phyloP scores from a whole-genome alignment of 805 yeast species.

The Candida michaelii region DNA sequence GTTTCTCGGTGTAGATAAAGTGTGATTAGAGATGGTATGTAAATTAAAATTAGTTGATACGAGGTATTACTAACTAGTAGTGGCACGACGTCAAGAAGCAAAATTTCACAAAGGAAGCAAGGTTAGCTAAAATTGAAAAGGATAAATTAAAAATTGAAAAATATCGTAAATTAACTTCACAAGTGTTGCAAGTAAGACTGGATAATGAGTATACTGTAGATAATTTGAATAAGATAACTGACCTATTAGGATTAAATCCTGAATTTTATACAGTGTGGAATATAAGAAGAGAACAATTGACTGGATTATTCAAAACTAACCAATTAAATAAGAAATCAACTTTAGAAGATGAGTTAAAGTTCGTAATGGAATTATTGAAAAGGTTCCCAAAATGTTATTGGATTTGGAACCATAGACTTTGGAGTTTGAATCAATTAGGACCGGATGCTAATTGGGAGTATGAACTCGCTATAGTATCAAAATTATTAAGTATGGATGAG shows the following conservation, averaged over 20 bases:
- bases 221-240: constrained; percentile 54
- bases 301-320: constrained; percentile 23
- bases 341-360: constrained; percentile 58
- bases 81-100: constrained; percentile 75
- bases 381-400: constrained; percentile 88
- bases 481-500: constrained; percentile 67
- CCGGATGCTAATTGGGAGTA: constrained; percentile 62
- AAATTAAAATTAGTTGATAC: not conserved
- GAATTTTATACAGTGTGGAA: constrained; percentile 92
- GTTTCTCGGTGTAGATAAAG: not conserved
- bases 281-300: constrained; percentile 71
- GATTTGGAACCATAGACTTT: constrained; percentile 92
- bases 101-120: constrained; percentile 55
- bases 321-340: constrained; percentile 11
- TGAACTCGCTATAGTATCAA: constrained; percentile 70
- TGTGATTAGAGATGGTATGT: constrained; percentile 2
- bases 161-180: constrained; percentile 49
- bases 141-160: constrained; percentile 62
- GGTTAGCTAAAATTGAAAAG: constrained; percentile 46
- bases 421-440: constrained; percentile 60
- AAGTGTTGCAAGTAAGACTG: constrained; percentile 37
- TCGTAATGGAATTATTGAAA: constrained; percentile 58
- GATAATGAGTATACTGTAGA: constrained; percentile 22
- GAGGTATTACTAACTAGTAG: constrained; percentile 21
- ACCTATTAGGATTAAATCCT: constrained; percentile 66